These are phyloP conservation scores for Penstemon newberryi DNA, from an alignment of 257 asterid genomes.

Conservation along the genomic window DNA sequence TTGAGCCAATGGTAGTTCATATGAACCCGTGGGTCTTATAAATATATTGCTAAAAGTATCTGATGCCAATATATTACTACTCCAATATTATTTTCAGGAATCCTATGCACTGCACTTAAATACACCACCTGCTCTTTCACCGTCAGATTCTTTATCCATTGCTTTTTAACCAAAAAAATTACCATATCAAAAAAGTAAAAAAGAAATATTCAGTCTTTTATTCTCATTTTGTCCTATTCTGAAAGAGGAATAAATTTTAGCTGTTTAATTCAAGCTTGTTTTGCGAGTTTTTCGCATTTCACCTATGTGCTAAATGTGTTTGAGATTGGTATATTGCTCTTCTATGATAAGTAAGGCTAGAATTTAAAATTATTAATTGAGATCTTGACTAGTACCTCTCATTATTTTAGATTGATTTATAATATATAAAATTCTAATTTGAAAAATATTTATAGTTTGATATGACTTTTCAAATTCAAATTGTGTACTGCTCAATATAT, in stretches of 20 bases:
- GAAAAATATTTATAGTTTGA: too few relatives aligned
- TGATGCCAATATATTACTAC: constrained; percentile 14
- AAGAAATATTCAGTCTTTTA: not conserved
- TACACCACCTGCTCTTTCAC: constrained; percentile 29
- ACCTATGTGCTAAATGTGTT: too few relatives aligned
- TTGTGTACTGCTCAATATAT: too few relatives aligned
- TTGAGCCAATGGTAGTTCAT: constrained; percentile 31
- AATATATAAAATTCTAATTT: too few relatives aligned
- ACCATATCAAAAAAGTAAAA: constrained; percentile 2
- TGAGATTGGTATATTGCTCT: too few relatives aligned
- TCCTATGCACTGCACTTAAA: constrained; percentile 38
- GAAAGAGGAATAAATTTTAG: not conserved
- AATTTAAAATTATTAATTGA: too few relatives aligned
- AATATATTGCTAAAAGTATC: constrained; percentile 8
- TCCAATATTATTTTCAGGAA: constrained; percentile 25
- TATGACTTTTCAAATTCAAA: too few relatives aligned
- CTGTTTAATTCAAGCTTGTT: not conserved
- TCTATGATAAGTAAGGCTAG: too few relatives aligned
- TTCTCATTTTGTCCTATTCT: not conserved
- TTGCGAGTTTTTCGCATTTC: too few relatives aligned
- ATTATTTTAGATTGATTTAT: too few relatives aligned
- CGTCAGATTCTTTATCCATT: constrained; percentile 22
- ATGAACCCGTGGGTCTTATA: constrained; percentile 28
- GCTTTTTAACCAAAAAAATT: constrained; percentile 23
- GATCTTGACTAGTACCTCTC: too few relatives aligned